Evolutionary conservation across 1,139 yeast species (phyloP).

Genomic region (Pichia cactophila): DNA sequence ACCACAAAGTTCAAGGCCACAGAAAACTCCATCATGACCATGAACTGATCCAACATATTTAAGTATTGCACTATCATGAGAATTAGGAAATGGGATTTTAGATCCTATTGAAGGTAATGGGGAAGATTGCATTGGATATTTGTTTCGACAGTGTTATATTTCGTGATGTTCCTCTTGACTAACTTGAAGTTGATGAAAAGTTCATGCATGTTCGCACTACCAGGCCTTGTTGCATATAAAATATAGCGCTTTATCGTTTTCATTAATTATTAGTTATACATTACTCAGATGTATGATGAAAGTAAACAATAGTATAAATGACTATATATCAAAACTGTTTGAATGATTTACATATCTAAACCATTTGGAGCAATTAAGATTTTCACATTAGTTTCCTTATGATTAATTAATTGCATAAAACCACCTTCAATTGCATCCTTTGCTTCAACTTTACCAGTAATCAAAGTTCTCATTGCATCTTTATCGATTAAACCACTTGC

Average conservation of each 20-base stretch:
- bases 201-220: too few species aligned
- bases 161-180: too few species aligned
- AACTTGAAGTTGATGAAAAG: too few species aligned
- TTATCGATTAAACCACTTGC: constrained; percentile 28
- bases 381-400: constrained; percentile 35
- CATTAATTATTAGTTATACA: neutral
- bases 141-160: too few species aligned
- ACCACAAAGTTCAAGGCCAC: constrained; percentile 77
- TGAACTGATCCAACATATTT: constrained; percentile 69
- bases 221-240: too few species aligned
- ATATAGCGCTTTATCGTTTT: too few species aligned
- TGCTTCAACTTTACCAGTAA: constrained; percentile 33
- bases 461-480: constrained; percentile 27
- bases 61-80: constrained; percentile 43
- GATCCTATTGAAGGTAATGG: constrained; percentile 11
- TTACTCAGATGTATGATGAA: neutral
- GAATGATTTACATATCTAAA: constrained; percentile 11
- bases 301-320: neutral
- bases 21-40: constrained; percentile 72
- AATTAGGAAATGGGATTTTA: constrained; percentile 8
- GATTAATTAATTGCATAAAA: constrained; percentile 30
- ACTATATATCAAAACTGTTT: neutral
- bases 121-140: neutral
- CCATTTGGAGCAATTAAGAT: constrained; percentile 31
- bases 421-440: constrained; percentile 33